Conservation (phyloP, 768 basidiomycete genomes). For the Serendipita indica region DNA sequence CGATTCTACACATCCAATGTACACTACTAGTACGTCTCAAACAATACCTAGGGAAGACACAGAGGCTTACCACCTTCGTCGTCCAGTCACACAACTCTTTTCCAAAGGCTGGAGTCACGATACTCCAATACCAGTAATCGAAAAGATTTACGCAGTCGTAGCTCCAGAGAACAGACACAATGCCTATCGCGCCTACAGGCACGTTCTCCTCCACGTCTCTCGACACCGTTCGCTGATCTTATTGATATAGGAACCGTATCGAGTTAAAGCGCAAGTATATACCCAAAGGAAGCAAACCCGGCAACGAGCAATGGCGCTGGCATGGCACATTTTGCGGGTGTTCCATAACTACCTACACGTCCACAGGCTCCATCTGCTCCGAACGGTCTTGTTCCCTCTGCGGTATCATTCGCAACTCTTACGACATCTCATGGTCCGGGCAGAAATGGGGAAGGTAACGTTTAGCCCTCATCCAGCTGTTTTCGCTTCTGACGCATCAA, state of each 20-base stretch:
- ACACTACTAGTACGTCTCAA: conserved; percentile 40
- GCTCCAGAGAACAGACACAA: conserved; percentile 33
- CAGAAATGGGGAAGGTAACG: conserved; percentile 60
- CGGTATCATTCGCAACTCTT: conserved; percentile 47
- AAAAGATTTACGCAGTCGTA: conserved; percentile 49
- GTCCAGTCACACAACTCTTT: conserved; percentile 48
- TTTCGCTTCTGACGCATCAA: background rate
- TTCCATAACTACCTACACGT: conserved; percentile 43
- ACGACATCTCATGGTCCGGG: conserved; percentile 46
- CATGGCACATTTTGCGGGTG: conserved; percentile 57
- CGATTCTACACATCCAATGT: conserved; percentile 53
- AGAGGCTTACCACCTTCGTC: conserved; percentile 9
- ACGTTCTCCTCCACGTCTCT: conserved; percentile 14
- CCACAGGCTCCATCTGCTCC: conserved; percentile 34
- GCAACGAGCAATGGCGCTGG: conserved; percentile 63
- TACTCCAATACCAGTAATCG: conserved; percentile 41
- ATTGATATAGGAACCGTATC: conserved; percentile 16
- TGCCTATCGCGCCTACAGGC: conserved; percentile 49
- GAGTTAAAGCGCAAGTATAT: conserved; percentile 48
- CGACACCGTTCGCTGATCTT: background rate
- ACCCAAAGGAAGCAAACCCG: conserved; percentile 37
- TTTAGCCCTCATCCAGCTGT: background rate
- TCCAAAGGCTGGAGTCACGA: conserved; percentile 53
- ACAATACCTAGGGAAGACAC: background rate
- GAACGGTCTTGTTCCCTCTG: conserved; percentile 46